These are phyloP conservation scores for Clathrus columnatus DNA, from an alignment of 768 basidiomycete species.

Conservation along the genomic window DNA sequence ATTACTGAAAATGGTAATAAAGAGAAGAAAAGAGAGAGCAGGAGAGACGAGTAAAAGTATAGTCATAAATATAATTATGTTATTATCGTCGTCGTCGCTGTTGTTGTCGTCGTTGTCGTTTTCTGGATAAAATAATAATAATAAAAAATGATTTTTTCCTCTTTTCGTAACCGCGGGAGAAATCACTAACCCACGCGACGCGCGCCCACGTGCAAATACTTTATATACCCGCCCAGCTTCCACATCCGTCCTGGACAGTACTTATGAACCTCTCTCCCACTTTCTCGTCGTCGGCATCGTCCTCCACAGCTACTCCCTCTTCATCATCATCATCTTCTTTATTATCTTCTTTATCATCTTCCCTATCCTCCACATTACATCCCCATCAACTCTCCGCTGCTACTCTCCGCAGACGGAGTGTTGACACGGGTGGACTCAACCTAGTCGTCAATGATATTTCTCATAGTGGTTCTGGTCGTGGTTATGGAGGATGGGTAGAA, in stretches of 20 bases:
- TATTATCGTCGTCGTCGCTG: too few species aligned
- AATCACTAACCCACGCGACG: constrained; percentile 6
- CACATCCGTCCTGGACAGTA: not conserved
- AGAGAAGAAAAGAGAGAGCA: too few species aligned
- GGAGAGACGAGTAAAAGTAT: too few species aligned
- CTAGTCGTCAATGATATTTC: constrained; percentile 56
- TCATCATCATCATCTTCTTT: not conserved
- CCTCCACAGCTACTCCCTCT: not conserved
- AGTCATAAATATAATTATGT: too few species aligned
- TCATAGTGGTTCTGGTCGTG: constrained; percentile 46
- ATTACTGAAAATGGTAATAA: too few species aligned
- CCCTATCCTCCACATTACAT: constrained; percentile 2
- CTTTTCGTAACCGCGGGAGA: constrained; percentile 3
- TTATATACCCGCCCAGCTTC: constrained; percentile 1
- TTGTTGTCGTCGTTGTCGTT: too few species aligned
- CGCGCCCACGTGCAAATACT: constrained; percentile 11
- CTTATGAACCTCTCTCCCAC: constrained; percentile 3
- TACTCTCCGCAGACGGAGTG: constrained; percentile 50
- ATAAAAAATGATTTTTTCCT: not conserved
- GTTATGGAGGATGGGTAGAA: constrained; percentile 59
- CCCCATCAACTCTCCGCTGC: constrained; percentile 1
- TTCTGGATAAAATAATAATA: too few species aligned
- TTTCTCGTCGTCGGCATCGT: not conserved
- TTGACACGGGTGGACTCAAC: constrained; percentile 83
- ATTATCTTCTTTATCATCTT: not conserved